These are phyloP conservation scores for Exsudoporus floridanus DNA, from an alignment of 1,284 basidiomycete species.

Conservation along the genomic window DNA sequence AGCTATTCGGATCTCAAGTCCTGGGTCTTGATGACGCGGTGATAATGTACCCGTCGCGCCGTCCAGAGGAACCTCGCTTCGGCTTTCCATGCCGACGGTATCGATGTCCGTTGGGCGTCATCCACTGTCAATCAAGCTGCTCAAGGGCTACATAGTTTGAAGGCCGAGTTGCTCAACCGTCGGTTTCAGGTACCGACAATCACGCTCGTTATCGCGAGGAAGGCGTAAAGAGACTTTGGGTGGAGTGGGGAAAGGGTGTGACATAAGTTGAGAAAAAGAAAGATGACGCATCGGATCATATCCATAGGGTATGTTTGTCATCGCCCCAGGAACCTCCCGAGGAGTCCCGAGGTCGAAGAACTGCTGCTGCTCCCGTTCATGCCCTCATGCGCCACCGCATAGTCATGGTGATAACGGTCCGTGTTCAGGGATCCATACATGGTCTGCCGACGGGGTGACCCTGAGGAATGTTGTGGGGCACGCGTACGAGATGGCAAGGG, in stretches of 20 bases:
- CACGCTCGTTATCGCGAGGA: no score
- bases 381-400: neutral
- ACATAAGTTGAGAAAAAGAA: neutral
- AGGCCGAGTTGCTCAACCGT: no score
- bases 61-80: no score
- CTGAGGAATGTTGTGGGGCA: neutral
- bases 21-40: no score
- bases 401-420: neutral
- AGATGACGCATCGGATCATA: neutral
- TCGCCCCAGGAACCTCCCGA: slow-evolving; percentile 25
- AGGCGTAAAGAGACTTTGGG: no score
- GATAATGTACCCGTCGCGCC: no score
- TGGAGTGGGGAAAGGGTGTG: neutral
- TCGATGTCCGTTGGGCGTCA: no score
- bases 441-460: slow-evolving; percentile 17
- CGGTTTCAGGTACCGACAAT: no score
- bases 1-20: no score
- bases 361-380: neutral
- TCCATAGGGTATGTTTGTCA: slow-evolving; percentile 5
- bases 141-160: no score
- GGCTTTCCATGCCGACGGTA: no score
- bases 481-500: slow-evolving; percentile 12
- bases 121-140: no score
- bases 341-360: slow-evolving; percentile 14
- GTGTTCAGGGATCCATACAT: slow-evolving; percentile 13